phyloP scores from a whole-genome alignment of 257 asterid genomes.

The Solanum acaule region DNA sequence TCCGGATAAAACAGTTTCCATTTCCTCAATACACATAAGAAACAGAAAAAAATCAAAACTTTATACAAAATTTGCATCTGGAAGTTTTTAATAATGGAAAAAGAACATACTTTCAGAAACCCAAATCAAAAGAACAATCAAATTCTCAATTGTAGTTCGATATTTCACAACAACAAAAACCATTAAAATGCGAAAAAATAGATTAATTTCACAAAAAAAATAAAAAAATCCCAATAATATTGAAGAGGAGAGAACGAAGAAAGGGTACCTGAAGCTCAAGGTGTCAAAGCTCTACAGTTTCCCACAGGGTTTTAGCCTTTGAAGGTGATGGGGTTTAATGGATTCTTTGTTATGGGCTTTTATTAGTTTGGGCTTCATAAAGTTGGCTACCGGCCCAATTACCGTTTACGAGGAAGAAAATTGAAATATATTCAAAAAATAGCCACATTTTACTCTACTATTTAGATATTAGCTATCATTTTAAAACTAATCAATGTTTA shows the following conservation, averaged over 20 bases:
- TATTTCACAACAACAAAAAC: neutral
- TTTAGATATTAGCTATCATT: neutral
- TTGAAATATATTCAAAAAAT: neutral
- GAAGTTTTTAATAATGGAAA: neutral
- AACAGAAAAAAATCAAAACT: neutral
- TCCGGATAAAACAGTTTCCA: neutral
- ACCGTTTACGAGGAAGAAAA: neutral
- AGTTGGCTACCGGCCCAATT: neutral
- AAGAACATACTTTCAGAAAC: neutral
- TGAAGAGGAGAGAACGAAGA: neutral
- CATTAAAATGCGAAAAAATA: neutral
- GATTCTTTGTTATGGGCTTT: neutral
- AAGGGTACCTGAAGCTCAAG: neutral
- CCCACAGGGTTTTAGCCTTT: neutral
- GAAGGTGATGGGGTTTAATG: neutral
- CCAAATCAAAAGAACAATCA: neutral
- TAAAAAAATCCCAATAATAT: neutral
- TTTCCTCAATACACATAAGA: neutral
- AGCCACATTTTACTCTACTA: neutral
- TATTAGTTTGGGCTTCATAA: neutral
- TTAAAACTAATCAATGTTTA: neutral
- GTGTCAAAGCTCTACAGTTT: neutral
- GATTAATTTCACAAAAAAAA: neutral
- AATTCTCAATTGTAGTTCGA: neutral
- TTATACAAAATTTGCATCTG: neutral